Conservation (phyloP, 2,329 filamentous ascomycete species). For the Fusarium annulatum region DNA sequence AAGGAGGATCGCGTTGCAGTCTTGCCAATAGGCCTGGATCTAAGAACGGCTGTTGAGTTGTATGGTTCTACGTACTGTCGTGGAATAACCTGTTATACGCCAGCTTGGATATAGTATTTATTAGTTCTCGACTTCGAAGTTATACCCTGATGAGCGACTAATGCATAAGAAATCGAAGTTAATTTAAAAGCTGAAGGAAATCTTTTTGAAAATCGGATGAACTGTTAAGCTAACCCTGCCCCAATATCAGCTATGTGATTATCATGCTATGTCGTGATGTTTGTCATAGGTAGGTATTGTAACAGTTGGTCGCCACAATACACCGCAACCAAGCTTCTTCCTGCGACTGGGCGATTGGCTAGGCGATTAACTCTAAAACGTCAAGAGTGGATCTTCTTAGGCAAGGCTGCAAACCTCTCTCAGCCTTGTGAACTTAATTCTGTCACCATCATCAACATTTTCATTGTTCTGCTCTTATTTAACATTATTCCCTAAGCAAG, state of each 20-base stretch:
- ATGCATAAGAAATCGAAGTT: slow-evolving; percentile 46
- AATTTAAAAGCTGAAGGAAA: slow-evolving; percentile 33
- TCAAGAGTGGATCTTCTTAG: slow-evolving; percentile 28
- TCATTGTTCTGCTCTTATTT: slow-evolving; percentile 1
- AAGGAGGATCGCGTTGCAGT: slow-evolving; percentile 19
- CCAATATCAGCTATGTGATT: neutral
- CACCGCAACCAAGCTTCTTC: slow-evolving; percentile 6
- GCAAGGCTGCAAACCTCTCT: slow-evolving; percentile 39
- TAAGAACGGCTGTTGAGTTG: slow-evolving; percentile 35
- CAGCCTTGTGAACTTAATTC: slow-evolving; percentile 44
- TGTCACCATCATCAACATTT: slow-evolving; percentile 27
- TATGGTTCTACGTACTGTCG: slow-evolving; percentile 36
- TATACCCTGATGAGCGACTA: slow-evolving; percentile 53
- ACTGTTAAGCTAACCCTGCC: neutral
- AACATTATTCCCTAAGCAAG: neutral
- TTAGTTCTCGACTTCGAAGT: slow-evolving; percentile 51
- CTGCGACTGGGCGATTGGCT: slow-evolving; percentile 33
- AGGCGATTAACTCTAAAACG: slow-evolving; percentile 8
- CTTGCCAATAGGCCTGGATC: slow-evolving; percentile 33
- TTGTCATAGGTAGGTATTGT: neutral
- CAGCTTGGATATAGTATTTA: slow-evolving; percentile 46
- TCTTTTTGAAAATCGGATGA: neutral
- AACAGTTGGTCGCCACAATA: neutral
- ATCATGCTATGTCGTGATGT: neutral
- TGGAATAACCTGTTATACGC: slow-evolving; percentile 20